These are phyloP conservation scores for Candida multigemmis DNA, from an alignment of 805 yeast species.

Conservation along the genomic window DNA sequence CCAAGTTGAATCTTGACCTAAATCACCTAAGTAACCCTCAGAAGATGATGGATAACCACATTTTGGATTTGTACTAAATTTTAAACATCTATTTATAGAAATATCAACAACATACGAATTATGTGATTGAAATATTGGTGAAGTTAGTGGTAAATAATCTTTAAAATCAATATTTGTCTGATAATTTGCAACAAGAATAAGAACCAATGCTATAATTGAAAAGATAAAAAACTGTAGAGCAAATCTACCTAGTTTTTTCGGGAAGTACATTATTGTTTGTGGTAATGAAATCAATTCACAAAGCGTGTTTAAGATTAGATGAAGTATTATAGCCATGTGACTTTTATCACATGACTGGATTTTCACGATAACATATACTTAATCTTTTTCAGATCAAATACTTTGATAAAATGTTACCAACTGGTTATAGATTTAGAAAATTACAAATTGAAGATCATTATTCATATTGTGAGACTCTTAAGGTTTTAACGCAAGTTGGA, in stretches of 20 bases:
- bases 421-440: slow-evolving; percentile 60
- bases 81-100: slow-evolving; percentile 21
- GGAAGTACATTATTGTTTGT: no score
- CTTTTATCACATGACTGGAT: no score
- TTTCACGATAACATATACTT: no score
- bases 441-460: slow-evolving; percentile 45
- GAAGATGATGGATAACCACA: slow-evolving; percentile 17
- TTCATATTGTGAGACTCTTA: slow-evolving; percentile 55
- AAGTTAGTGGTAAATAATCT: slow-evolving; percentile 18
- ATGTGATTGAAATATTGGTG: slow-evolving; percentile 34
- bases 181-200: slow-evolving; percentile 30
- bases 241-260: no score
- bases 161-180: slow-evolving; percentile 18
- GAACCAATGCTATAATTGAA: slow-evolving; percentile 9
- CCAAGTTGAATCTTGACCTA: slow-evolving; percentile 26
- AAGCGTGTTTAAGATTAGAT: no score
- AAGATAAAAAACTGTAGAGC: no score
- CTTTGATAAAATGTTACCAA: slow-evolving; percentile 46
- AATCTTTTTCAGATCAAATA: no score
- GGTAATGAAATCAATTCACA: no score
- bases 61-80: slow-evolving; percentile 8
- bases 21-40: slow-evolving; percentile 17
- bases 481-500: slow-evolving; percentile 79
- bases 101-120: slow-evolving; percentile 33
- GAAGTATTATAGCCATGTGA: no score